Percentiles rank a stretch among this genome's conserved stretches.
These are phyloP conservation scores for Pulveroboletus sp. DNA, from an alignment of 768 basidiomycete species.

Conservation along the genomic window DNA sequence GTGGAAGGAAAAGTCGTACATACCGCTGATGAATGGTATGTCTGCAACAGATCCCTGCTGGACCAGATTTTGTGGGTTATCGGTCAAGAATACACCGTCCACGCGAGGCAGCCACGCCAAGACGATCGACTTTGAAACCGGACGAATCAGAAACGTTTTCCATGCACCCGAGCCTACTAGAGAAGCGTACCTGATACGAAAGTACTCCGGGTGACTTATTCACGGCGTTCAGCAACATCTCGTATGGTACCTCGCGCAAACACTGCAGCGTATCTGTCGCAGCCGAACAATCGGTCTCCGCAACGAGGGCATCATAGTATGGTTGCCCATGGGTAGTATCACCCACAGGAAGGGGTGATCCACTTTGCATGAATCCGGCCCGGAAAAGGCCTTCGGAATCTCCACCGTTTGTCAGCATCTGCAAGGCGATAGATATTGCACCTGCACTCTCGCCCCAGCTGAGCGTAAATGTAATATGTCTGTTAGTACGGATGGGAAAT, in stretches of 20 bases:
- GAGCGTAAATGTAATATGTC: neutral
- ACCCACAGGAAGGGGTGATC: conserved; percentile 27
- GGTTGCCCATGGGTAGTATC: conserved; percentile 21
- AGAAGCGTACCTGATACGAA: conserved; percentile 27
- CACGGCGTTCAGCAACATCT: conserved; percentile 29
- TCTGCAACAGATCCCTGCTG: conserved; percentile 33
- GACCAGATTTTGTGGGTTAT: conserved; percentile 29
- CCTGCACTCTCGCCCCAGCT: conserved; percentile 38
- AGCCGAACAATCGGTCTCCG: conserved; percentile 27
- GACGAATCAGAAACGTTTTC: neutral
- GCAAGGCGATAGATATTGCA: conserved; percentile 31
- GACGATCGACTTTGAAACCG: conserved; percentile 16
- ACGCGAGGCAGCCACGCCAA: conserved; percentile 36
- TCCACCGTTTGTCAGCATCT: conserved; percentile 26
- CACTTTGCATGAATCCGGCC: conserved; percentile 38
- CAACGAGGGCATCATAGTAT: conserved; percentile 29
- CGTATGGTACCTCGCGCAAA: conserved; percentile 30
- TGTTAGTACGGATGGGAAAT: neutral
- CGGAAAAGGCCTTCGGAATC: conserved; percentile 23
- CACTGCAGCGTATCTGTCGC: conserved; percentile 30
- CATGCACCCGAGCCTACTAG: neutral
- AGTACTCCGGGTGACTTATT: conserved; percentile 30
- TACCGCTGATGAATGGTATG: conserved; percentile 7
- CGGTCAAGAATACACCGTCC: conserved; percentile 37
- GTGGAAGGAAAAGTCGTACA: neutral